A percentile compares a stretch with the other conserved stretches of the same genome.
phyloP scores from a whole-genome alignment of 352 stramenopile species.

The Albugo candida region DNA sequence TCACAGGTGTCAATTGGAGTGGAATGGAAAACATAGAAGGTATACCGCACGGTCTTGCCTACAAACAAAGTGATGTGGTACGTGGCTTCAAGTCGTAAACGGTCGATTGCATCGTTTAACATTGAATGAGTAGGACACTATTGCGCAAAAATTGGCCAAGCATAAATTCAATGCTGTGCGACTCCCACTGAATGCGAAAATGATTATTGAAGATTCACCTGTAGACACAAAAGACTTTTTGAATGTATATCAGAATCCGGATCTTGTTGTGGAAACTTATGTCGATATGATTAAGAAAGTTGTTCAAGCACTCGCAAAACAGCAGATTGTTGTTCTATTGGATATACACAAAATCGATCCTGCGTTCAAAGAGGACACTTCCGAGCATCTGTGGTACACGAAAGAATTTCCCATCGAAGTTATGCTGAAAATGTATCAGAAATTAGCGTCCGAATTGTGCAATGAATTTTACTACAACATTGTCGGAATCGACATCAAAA shows the following conservation, averaged over 20 bases:
- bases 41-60: conserved; percentile 50
- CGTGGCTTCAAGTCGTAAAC: not conserved
- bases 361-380: conserved; percentile 40
- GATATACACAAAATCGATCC: conserved; percentile 76
- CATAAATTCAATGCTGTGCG: conserved; percentile 61
- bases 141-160: conserved; percentile 34
- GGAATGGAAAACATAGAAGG: conserved; percentile 70
- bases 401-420: conserved; percentile 21
- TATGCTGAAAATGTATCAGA: conserved; percentile 58
- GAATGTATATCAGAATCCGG: conserved; percentile 23
- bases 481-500: conserved; percentile 68
- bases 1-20: conserved; percentile 79
- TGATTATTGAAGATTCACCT: conserved; percentile 46
- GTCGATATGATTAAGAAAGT: conserved; percentile 74
- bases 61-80: conserved; percentile 39
- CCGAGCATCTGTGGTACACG: conserved; percentile 60
- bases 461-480: conserved; percentile 72
- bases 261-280: conserved; percentile 47
- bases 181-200: conserved; percentile 64
- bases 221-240: conserved; percentile 46
- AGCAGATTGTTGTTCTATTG: conserved; percentile 62
- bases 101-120: conserved; percentile 1
- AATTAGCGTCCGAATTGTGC: conserved; percentile 38
- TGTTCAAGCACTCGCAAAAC: conserved; percentile 55
- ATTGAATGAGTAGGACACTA: conserved; percentile 15